Percentiles rank a stretch among this genome's conserved stretches.
Evolutionary conservation across 2,329 filamentous ascomycete species (phyloP).

Genomic region (Ophiocordyceps polyrhachis-furcata): DNA sequence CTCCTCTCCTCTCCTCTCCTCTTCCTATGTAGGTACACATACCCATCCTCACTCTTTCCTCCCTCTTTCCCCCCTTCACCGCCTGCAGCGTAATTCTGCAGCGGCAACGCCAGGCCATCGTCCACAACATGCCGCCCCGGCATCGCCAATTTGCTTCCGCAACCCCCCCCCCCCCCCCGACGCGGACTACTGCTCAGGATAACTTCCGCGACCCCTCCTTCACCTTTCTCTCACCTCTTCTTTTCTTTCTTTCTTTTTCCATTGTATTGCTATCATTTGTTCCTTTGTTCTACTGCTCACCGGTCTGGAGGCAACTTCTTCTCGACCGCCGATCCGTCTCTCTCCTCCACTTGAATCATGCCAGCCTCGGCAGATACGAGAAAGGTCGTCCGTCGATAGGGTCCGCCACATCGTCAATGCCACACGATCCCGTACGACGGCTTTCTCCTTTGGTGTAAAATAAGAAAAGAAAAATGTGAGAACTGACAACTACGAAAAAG

Average conservation of each 20-base stretch:
- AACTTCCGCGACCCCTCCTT: background rate
- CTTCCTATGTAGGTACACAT: too few species aligned
- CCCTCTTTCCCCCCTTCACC: background rate
- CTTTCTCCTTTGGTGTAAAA: too few species aligned
- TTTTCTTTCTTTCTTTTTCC: too few species aligned
- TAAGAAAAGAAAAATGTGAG: too few species aligned
- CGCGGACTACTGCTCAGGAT: background rate
- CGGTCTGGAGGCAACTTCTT: background rate
- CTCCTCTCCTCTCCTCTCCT: background rate
- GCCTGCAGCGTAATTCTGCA: background rate
- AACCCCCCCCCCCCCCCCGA: background rate
- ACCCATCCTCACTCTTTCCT: too few species aligned
- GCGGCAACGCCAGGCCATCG: background rate
- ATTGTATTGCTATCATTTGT: too few species aligned
- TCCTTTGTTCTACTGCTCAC: background rate
- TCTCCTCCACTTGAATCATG: background rate
- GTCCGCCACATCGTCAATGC: too few species aligned
- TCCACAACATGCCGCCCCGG: background rate
- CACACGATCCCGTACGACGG: background rate
- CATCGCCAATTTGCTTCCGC: background rate
- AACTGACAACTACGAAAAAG: too few species aligned
- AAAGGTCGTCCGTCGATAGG: too few species aligned
- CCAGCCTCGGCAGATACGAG: too few species aligned
- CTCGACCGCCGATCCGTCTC: background rate
- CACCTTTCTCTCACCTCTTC: background rate